These are phyloP conservation scores for Kodamaea anthophila DNA, from an alignment of 1,139 yeast species.

Conservation along the genomic window DNA sequence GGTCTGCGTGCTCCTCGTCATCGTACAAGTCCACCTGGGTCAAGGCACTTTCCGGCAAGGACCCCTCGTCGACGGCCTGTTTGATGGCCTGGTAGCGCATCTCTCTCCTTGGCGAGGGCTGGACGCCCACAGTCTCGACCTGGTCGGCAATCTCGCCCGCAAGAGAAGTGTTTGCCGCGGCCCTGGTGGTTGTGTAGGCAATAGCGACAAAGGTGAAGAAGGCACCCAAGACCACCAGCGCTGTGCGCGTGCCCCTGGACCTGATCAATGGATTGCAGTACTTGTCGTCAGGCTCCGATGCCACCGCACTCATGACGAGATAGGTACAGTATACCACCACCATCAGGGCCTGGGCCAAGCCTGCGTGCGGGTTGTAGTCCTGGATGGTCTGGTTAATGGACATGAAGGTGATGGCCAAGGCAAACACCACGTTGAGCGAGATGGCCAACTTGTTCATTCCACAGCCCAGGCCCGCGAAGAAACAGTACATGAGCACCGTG, in stretches of 20 bases:
- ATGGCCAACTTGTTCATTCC: constrained; percentile 88
- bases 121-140: constrained; percentile 27
- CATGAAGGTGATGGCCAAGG: constrained; percentile 57
- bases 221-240: constrained; percentile 85
- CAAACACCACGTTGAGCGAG: constrained; percentile 63
- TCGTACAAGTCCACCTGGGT: constrained; percentile 60
- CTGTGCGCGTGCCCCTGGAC: constrained; percentile 84
- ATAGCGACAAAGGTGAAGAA: constrained; percentile 90
- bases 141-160: constrained; percentile 15
- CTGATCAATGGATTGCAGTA: constrained; percentile 87
- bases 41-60: constrained; percentile 88
- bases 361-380: constrained; percentile 91
- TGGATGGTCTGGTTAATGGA: constrained; percentile 82
- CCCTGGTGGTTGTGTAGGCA: constrained; percentile 95
- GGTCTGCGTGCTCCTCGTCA: constrained; percentile 34
- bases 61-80: constrained; percentile 93
- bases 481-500: constrained; percentile 73
- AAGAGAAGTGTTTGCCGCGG: constrained; percentile 77
- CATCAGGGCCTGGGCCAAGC: constrained; percentile 95
- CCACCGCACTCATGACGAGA: constrained; percentile 86
- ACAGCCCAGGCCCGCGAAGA: constrained; percentile 83
- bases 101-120: constrained; percentile 58
- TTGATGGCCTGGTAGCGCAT: constrained; percentile 84
- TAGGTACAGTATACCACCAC: constrained; percentile 92
- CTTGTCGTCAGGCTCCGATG: constrained; percentile 93